Percentiles rank a stretch among this genome's conserved stretches.
Evolutionary conservation across 106 monocot species (phyloP).

Genomic region (Hemerocallis citrina): DNA sequence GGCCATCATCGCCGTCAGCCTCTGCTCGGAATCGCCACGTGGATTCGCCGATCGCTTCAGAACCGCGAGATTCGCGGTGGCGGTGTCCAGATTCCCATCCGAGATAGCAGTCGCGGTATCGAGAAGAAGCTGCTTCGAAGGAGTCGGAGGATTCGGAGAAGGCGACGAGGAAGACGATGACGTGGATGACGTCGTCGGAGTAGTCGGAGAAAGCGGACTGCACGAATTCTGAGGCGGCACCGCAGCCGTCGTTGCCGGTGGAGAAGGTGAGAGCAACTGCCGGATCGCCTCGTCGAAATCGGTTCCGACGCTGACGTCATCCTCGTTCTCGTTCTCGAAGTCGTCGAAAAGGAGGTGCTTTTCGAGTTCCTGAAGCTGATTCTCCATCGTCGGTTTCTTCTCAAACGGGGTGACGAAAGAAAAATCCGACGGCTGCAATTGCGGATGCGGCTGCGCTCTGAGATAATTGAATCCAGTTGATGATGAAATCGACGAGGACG

Average conservation of each 20-base stretch:
- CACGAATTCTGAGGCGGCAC: not conserved
- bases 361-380: conserved; percentile 42
- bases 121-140: conserved; percentile 47
- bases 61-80: conserved; percentile 19
- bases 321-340: conserved; percentile 36
- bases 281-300: conserved; percentile 30
- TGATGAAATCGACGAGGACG: not conserved
- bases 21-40: conserved; percentile 57
- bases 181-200: conserved; percentile 24
- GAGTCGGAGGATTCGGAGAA: conserved; percentile 21
- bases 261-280: conserved; percentile 8
- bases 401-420: not conserved
- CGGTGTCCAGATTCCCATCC: conserved; percentile 43
- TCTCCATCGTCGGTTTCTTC: conserved; percentile 6
- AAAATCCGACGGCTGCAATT: not conserved
- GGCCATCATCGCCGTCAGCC: conserved; percentile 52
- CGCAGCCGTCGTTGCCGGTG: not conserved
- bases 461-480: conserved; percentile 2
- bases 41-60: conserved; percentile 40
- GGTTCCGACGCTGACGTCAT: conserved; percentile 21
- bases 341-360: conserved; percentile 43
- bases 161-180: conserved; percentile 38
- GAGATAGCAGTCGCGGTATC: conserved; percentile 55
- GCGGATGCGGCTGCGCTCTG: not conserved
- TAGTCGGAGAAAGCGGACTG: conserved; percentile 1